A percentile compares a stretch with the other conserved stretches of the same genome.
Conservation (phyloP, 495 filamentous ascomycete species). For the Neurospora sp. region DNA sequence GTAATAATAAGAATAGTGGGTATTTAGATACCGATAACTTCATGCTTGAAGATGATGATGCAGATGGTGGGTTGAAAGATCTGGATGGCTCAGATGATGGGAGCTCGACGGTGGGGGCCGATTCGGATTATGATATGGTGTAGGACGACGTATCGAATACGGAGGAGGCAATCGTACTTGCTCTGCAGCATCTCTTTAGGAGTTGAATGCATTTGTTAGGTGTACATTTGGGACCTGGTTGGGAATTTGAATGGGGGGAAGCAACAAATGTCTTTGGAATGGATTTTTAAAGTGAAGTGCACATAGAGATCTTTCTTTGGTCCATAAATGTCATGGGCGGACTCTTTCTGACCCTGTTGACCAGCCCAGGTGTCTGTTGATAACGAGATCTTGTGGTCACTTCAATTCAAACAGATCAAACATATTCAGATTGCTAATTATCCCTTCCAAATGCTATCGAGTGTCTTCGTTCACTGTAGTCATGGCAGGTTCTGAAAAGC, state of each 20-base stretch:
- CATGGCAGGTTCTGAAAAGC: neutral
- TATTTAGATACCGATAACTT: neutral
- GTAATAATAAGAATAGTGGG: neutral
- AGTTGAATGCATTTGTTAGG: neutral
- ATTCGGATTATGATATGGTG: neutral
- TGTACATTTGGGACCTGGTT: neutral
- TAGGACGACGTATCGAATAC: neutral
- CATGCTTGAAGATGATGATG: neutral
- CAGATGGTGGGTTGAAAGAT: neutral
- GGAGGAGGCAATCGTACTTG: neutral
- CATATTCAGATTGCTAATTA: no score
- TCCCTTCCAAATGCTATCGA: no score
- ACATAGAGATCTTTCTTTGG: no score
- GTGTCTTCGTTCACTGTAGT: neutral
- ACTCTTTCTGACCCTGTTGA: no score
- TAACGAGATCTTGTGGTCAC: neutral
- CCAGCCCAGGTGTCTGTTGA: neutral
- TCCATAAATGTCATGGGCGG: no score
- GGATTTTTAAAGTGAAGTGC: no score
- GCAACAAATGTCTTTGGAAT: neutral
- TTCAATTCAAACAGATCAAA: neutral
- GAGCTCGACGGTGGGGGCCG: neutral
- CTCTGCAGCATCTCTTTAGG: neutral
- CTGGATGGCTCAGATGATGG: constrained; percentile 1
- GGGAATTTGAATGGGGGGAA: neutral